Conservation (phyloP, 2,329 filamentous ascomycete genomes). For the Alternaria gaisen region DNA sequence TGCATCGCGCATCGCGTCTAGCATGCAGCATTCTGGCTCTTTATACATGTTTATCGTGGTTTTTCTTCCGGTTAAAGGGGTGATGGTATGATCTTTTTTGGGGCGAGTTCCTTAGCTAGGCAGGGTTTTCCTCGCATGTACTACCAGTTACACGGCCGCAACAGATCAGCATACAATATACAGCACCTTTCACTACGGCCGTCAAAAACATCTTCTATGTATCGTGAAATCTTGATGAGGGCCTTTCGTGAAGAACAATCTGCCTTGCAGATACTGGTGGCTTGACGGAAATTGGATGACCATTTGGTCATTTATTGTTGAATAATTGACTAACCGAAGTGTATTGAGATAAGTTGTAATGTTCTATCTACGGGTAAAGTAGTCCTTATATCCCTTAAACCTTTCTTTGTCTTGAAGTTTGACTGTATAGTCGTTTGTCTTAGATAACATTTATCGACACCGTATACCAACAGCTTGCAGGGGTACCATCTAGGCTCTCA, state of each 20-base stretch:
- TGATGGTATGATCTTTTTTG: conserved; percentile 31
- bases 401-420: too few relatives aligned
- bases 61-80: conserved; percentile 18
- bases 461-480: conserved; percentile 17
- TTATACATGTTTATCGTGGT: conserved; percentile 30
- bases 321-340: too few relatives aligned
- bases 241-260: background rate
- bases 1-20: conserved; percentile 29
- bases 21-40: conserved; percentile 25
- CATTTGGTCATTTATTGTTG: background rate
- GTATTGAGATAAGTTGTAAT: too few relatives aligned
- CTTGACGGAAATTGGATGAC: background rate
- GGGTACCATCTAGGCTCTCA: conserved; percentile 26
- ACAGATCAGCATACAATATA: conserved; percentile 39
- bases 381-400: too few relatives aligned
- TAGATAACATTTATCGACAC: background rate
- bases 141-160: conserved; percentile 40
- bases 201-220: conserved; percentile 6
- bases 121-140: conserved; percentile 40
- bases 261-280: background rate
- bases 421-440: too few relatives aligned
- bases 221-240: conserved; percentile 1
- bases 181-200: conserved; percentile 31
- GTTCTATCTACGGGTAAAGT: too few relatives aligned
- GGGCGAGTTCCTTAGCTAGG: conserved; percentile 33